Base-by-base conservation (phyloP, 1,284 basidiomycete genomes). In the Cryptococcus sp. region DNA sequence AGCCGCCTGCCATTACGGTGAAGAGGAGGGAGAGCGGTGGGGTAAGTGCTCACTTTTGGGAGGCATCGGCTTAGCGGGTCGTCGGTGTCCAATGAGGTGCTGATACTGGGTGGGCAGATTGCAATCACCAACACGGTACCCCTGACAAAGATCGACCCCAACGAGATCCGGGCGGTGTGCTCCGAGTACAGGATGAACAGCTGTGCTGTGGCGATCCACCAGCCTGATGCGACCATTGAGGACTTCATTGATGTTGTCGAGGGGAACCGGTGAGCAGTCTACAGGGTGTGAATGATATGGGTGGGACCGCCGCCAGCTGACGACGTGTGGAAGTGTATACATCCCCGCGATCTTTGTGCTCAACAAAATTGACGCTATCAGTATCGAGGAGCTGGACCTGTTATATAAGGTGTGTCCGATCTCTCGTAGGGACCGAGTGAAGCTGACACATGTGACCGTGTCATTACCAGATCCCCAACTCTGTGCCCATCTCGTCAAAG, bases 161-260 rank as follows among this genome's bases (percentile, higher is more conserved):
- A 95, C 56, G 94, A 96, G 76, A 95, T 98, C 78, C 91, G 90
- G 70, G 96, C 96, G n/a, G 84, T 99, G 24, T 80, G 95, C 60
- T 87, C 86, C 75, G 96, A 98, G 78, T 98, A 98, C 79, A 87
- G 83, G 57, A 79, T 85, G 70, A 89, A 82, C 76, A 98, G 95
- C 70, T 86, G 83, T n/a, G 92, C 97, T 71, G 85, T 99, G 47
- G 87, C 91, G 6, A 97, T 99, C 70, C 86, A 96, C 59, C 88
- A 96, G 77, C 86, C 89, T 12, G 87, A 88, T 65, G 91, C 89
- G n/a, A 96, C 91, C 2, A 85, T 94, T 4, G 96, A 99, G 72
- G 95, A 99, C 74, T 79, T 99, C n/a, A 94, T 99, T 56, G 96
- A 96, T 71, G 90, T 95, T 37, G 86, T 94, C 57, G 92, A 95